These are phyloP conservation scores for Otatea glauca DNA, from an alignment of 176 grass and related monocot genomes.

Conservation along the genomic window DNA sequence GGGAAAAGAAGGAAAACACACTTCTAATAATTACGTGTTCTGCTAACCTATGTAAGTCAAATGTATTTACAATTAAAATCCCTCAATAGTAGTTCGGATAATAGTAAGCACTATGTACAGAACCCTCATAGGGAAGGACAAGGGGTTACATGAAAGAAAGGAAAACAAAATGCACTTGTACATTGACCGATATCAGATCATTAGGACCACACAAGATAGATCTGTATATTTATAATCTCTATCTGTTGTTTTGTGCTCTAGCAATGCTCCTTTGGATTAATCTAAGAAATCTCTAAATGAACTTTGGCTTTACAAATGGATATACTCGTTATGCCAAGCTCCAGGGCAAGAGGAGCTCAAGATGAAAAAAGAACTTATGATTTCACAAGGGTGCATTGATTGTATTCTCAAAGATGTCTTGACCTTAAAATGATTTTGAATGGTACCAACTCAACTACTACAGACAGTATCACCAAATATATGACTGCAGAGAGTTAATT, in stretches of 20 bases:
- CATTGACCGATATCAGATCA: background rate
- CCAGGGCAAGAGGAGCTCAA: background rate
- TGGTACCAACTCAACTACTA: background rate
- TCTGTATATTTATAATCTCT: background rate
- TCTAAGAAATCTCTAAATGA: background rate
- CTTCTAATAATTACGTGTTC: background rate
- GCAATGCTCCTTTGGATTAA: background rate
- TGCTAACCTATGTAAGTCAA: background rate
- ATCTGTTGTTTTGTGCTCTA: background rate
- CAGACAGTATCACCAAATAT: background rate
- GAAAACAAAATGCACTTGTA: background rate
- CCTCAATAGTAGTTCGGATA: background rate
- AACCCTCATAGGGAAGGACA: background rate
- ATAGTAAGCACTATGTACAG: background rate
- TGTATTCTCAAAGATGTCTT: background rate
- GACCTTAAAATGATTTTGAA: background rate
- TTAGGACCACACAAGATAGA: background rate
- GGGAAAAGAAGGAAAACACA: background rate
- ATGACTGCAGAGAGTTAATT: background rate
- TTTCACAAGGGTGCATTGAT: background rate
- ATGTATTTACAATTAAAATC: background rate
- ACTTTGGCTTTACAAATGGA: constrained; percentile 1
- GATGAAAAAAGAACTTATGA: background rate
- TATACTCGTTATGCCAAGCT: background rate
- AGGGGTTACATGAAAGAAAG: background rate